Evolutionary conservation across 257 asterid genomes (phyloP), one percentile per base, ranked within the genome.

Genomic region (Phtheirospermum japonicum): DNA sequence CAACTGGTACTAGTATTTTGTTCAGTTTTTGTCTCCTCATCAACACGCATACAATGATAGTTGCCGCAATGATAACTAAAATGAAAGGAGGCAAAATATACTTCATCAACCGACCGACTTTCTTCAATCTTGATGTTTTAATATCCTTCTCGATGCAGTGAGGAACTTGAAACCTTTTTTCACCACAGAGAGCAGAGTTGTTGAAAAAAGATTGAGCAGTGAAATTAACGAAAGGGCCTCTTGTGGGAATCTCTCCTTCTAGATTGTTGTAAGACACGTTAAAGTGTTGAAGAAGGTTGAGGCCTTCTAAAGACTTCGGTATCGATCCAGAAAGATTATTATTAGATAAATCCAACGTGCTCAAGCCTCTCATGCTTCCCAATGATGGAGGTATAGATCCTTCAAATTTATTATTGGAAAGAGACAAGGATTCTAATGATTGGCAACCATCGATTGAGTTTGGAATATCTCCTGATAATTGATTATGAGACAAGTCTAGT

Each of bases 181-280:
- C 45, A 52, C 74, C 75, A 42, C 79, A 74, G 5, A 74, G 59
- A 7, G 56, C 75, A 14, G 28, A 36, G 61, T 68, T 68, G 28
- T 23, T 23, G 1, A 23, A 23, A 23, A 23, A 23, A 1, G 28
- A 23, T 23, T 23, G 28, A 23, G 28, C 1, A 23, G 28, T 23
- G 28, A 23, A 23, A 3, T 23, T 23, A 23, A 1, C 3, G 3
- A 23, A 5, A 6, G 7, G 10, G 0, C 79, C 76, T 6, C 63
- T 64, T 6, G 32, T 42, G 6, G 76, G 79, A 52, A 75, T 75
- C 67, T 54, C 71, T 20, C 75, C 45, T 4, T 23, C 69, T 4
- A 70, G 16, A 4, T 11, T 67, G 54, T 76, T 76, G 55, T 63
- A 33, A 14, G 81, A 76, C 28, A 72, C 72, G 33, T 64, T 53